Evolutionary conservation across 495 filamentous ascomycete species (phyloP), one percentile per base, ranked within the genome.

Genomic region (Hypoxylon perforatum): DNA sequence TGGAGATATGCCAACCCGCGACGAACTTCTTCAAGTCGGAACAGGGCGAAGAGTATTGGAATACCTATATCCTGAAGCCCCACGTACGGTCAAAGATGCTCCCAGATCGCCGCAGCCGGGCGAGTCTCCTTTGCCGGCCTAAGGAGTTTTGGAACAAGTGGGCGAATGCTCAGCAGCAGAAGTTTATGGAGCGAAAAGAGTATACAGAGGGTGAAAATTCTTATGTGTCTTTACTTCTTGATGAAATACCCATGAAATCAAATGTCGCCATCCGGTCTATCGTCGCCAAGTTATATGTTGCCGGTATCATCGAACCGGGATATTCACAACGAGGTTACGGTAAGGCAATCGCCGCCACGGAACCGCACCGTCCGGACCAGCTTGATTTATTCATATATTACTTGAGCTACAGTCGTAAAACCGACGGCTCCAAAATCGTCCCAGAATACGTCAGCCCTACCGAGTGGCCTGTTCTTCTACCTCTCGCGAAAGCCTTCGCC

Each of bases 351-450:
- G 78, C 78, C 12, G 70, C 62, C 51, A 73, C 65, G 2, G 80
- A 82, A 46, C 65, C 75, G 8, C 69, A 71, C 61, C 73, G 75
- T 1, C 75, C 76, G 12, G 65, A 45, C 15, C 63, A 71, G 15
- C 57, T 75, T 12, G 81, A 83, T 51, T 67, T 84, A 15, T 84
- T 76, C 67, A 77, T 83, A 63, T 74, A 79, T 65, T 80, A 75
- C 53, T 66, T 69, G n/a, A n/a, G n/a, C n/a, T n/a, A n/a, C 38
- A 63, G 70, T 42, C 61, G 54, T 3, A 10, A 52, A 8, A 44
- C 49, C 1, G 45, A 55, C 22, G 12, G 39, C 10, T n/a, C n/a
- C n/a, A n/a, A n/a, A n/a, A 49, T 66, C 33, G 71, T 73, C 8
- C 53, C 63, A 1, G 60, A 54, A 17, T 46, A 73, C 23, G 58